Base-by-base conservation (phyloP, 2,329 filamentous ascomycete species). In the Nigrospora osmanthi region DNA sequence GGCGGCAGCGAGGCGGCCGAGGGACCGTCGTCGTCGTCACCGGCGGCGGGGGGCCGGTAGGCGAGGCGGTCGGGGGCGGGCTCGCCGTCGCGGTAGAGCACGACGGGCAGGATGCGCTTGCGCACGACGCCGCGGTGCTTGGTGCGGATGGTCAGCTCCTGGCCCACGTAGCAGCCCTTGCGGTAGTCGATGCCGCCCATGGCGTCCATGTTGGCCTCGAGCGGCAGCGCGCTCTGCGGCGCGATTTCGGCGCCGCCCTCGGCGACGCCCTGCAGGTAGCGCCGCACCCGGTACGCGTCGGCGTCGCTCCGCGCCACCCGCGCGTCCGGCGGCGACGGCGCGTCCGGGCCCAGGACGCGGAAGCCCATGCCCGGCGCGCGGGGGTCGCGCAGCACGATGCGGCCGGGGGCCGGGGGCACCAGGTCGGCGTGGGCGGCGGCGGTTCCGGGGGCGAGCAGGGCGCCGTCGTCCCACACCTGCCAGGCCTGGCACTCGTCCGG, bases 151-250 rank as follows among this genome's bases (percentile, higher is more conserved):
- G 93, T 97, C 51, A 98, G 76, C 65, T 98, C 93, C 67, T 98
- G 93, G 0, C 93, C 93, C 9, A 97, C 81, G 64, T 98, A 98
- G 67, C 93, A 98, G 9, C 93, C 93, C 69, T 98, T 98, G 59
- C 81, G 81, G 69, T 93, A 98, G 66, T 96, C 88, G 53, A 98
- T 84, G 23, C 81, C 93, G 40, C 79, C 77, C 75, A 87, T 87
- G 48, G 87, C 69, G 65, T 98, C 93, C 61, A 97, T 76, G 62
- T 96, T 96, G 59, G 76, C 84, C 66, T 97, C 91, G 64, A 90
- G 83, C 1, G 93, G 91, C 44, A 98, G 71, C 1, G 89, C 82
- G 15, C 75, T 69, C 52, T 85, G 85, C 47, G 74, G 68, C 7
- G 79, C 62, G 16, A 98, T 82, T 69, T 98, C 93, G 14, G 68